phyloP scores from a whole-genome alignment of 2,329 filamentous ascomycete genomes.

The Myotisia sp. region DNA sequence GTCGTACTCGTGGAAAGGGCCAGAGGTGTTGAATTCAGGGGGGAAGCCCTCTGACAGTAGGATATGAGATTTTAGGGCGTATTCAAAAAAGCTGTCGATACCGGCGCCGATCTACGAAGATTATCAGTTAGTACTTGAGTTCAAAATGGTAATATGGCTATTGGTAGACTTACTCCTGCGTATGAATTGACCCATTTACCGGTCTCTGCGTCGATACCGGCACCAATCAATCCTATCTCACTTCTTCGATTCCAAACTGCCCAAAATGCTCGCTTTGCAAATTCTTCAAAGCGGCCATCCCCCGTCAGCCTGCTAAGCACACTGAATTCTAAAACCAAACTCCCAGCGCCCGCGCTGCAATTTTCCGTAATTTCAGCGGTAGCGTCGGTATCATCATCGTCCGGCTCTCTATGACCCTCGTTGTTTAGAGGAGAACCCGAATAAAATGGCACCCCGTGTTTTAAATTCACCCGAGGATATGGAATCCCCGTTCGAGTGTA shows the following conservation, averaged over 20 bases:
- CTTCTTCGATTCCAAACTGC: constrained; percentile 86
- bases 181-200: constrained; percentile 79
- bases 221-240: constrained; percentile 72
- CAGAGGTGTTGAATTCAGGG: constrained; percentile 22
- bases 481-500: constrained; percentile 82
- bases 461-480: constrained; percentile 85
- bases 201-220: constrained; percentile 81
- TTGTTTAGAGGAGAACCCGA: constrained; percentile 63
- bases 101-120: constrained; percentile 62
- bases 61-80: constrained; percentile 87
- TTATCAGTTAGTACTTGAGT: not conserved
- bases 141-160: not conserved
- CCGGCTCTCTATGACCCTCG: constrained; percentile 7
- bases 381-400: constrained; percentile 17
- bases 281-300: constrained; percentile 72
- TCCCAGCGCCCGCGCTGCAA: constrained; percentile 92
- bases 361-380: constrained; percentile 75
- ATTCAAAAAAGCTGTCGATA: constrained; percentile 97
- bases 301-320: constrained; percentile 78
- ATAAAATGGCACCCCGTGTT: constrained; percentile 85
- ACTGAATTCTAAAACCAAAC: constrained; percentile 83
- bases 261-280: constrained; percentile 90
- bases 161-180: constrained; percentile 44
- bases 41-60: constrained; percentile 60
- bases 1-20: constrained; percentile 38